Percentiles rank a stretch among this genome's conserved stretches.
Conservation (phyloP, 1,284 basidiomycete species). For the Trichosporon coremiiforme region DNA sequence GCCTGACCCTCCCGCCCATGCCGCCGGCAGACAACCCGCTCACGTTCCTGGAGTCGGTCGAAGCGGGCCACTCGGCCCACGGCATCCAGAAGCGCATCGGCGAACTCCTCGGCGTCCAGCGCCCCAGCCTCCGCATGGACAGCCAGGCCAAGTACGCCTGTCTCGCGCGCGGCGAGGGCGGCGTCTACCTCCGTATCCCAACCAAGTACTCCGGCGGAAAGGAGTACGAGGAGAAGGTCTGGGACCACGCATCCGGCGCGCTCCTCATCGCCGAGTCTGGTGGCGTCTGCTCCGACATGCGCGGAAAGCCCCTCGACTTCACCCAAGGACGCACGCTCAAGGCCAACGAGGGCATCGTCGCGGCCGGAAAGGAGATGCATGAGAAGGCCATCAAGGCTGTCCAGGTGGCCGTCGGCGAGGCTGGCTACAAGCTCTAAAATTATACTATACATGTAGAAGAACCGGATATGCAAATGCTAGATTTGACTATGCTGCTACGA, state of each 20-base stretch:
- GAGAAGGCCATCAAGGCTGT: conserved; percentile 72
- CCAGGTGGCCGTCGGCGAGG: conserved; percentile 64
- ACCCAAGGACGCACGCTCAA: conserved; percentile 81
- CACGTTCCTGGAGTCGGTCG: conserved; percentile 84
- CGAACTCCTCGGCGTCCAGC: conserved; percentile 66
- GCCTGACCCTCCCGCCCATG: conserved; percentile 43
- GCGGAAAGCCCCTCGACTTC: conserved; percentile 79
- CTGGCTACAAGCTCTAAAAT: conserved; percentile 25
- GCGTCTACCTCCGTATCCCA: conserved; percentile 88
- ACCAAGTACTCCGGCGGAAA: conserved; percentile 64
- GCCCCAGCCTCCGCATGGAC: conserved; percentile 81
- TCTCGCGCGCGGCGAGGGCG: conserved; percentile 83
- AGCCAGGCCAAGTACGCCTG: conserved; percentile 95
- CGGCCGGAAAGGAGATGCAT: conserved; percentile 69
- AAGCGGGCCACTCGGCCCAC: conserved; percentile 88
- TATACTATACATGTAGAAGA: not conserved
- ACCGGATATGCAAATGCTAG: conserved; percentile 13
- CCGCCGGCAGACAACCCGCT: conserved; percentile 52
- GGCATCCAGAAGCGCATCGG: conserved; percentile 77
- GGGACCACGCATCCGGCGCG: conserved; percentile 91
- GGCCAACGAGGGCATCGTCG: conserved; percentile 85
- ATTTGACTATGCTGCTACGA: conserved; percentile 29
- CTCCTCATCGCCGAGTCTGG: conserved; percentile 88
- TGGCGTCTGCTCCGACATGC: conserved; percentile 79
- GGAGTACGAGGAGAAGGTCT: conserved; percentile 85